These are phyloP conservation scores for Colletotrichum karsti DNA, from an alignment of 2,329 filamentous ascomycete species.

Conservation along the genomic window DNA sequence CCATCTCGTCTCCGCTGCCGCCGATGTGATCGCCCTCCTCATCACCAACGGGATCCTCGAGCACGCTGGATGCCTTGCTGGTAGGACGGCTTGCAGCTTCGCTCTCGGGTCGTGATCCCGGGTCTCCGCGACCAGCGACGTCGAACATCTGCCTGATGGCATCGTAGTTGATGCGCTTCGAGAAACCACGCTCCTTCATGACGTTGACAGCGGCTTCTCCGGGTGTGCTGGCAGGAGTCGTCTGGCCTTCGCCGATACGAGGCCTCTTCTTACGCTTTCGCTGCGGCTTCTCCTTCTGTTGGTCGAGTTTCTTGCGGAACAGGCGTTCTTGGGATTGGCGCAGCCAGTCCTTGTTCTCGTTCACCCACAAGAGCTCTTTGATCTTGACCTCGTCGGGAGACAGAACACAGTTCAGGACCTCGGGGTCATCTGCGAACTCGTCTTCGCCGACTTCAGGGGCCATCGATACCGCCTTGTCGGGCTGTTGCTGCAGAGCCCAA, in stretches of 20 bases:
- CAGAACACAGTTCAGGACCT: conserved; percentile 84
- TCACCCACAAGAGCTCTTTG: conserved; percentile 94
- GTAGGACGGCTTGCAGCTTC: conserved; percentile 44
- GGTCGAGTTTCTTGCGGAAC: conserved; percentile 75
- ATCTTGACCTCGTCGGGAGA: conserved; percentile 77
- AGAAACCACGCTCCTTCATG: conserved; percentile 73
- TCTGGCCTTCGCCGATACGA: conserved; percentile 71
- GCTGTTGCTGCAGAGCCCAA: conserved; percentile 58
- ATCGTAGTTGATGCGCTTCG: conserved; percentile 80
- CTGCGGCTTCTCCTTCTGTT: conserved; percentile 64
- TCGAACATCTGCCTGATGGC: conserved; percentile 68
- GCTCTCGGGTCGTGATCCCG: conserved; percentile 61
- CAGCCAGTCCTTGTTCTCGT: conserved; percentile 93
- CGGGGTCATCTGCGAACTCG: conserved; percentile 89
- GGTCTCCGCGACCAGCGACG: conserved; percentile 49
- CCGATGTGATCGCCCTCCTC: conserved; percentile 42
- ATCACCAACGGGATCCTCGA: conserved; percentile 45
- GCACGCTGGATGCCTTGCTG: conserved; percentile 44
- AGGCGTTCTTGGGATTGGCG: conserved; percentile 86
- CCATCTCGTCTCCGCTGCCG: conserved; percentile 32
- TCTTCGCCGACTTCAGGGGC: conserved; percentile 75
- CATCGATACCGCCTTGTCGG: conserved; percentile 60
- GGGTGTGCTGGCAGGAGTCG: conserved; percentile 71
- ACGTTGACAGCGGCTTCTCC: conserved; percentile 75
- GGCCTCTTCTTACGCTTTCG: conserved; percentile 64